Percentiles rank a stretch among this genome's conserved stretches.
These are phyloP conservation scores for Castanea crenata DNA, from an alignment of 306 rosid genomes.

Conservation along the genomic window DNA sequence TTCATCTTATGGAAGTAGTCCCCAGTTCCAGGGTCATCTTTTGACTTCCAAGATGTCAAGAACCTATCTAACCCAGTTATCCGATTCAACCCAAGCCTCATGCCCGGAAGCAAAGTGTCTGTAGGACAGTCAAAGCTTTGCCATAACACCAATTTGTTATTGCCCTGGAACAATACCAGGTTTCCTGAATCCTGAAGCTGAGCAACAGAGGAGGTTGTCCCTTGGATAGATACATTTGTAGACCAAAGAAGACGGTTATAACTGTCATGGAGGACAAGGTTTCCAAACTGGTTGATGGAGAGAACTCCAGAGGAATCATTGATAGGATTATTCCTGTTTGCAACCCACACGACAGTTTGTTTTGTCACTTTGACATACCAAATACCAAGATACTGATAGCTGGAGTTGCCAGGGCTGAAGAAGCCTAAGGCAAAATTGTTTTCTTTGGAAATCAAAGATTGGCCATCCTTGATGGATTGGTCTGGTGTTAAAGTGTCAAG, in stretches of 20 bases:
- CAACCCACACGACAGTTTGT: too few species aligned
- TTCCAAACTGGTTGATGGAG: background rate
- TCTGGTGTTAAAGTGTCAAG: background rate
- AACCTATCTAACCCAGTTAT: conserved; percentile 14
- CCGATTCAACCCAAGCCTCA: conserved; percentile 25
- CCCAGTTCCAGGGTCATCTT: conserved; percentile 1
- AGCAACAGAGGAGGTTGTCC: background rate
- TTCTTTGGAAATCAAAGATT: background rate
- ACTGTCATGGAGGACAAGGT: conserved; percentile 7
- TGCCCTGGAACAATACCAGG: too few species aligned
- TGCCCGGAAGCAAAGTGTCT: background rate
- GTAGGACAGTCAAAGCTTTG: too few species aligned
- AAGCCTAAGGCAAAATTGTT: too few species aligned
- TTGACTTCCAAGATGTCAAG: conserved; percentile 29
- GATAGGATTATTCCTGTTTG: conserved; percentile 20
- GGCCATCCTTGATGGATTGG: background rate
- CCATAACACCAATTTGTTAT: too few species aligned
- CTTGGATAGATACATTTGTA: background rate
- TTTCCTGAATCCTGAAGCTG: too few species aligned
- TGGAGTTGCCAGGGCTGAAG: too few species aligned
- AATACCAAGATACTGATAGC: too few species aligned
- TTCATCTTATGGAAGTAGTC: too few species aligned
- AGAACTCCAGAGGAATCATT: conserved; percentile 24
- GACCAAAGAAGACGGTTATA: conserved; percentile 18
- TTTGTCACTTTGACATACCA: background rate